Evolutionary conservation across 2,329 filamentous ascomycete genomes (phyloP), one percentile per base, ranked within the genome.

Genomic region (Helotiales sp.): DNA sequence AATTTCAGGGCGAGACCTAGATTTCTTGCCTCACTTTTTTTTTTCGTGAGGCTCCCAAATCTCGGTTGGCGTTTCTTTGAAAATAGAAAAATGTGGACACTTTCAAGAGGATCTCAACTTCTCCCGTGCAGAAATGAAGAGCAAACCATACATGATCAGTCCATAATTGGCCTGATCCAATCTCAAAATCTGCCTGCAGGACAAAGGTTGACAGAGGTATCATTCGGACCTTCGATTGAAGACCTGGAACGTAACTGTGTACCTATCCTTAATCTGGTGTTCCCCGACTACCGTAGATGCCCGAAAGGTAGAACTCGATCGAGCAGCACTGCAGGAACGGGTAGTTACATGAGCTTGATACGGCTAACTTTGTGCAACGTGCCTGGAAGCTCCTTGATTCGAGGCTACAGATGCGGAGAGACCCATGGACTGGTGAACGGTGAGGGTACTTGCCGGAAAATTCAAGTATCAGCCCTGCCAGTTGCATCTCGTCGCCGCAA

Each of bases 261-360:
- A 43, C 37, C 32, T 34, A 59, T 63, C 54, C 57, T 52, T 54
- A 59, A 68, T 72, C 68, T 71, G 64, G 64, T 72, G 65, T 65
- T 68, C 69, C 69, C 58, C 67, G 59, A 69, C 64, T 65, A 64
- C 54, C 57, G 65, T 68, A 55, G 65, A 70, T 66, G 54, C 54
- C 68, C 68, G 67, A 67, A 63, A 68, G 54, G 64, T 63, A 55
- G 47, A 43, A 49, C 45, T 64, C 71, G 70, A 75, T 72, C 70
- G 67, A 73, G 71, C 64, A 69, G 68, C 69, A 70, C 71, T 70
- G 74, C 74, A 75, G 72, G 66, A 71, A 69, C 74, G 74, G 73
- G 64, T 69, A 67, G 68, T 69, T 72, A 75, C 73, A 74, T 73
- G 47, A 57, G 59, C 26, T 50, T 69, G 70, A 73, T 69, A 73